Evolutionary conservation across 2,329 filamentous ascomycete species (phyloP).

Genomic region (Penicillium fuscoglaucum): DNA sequence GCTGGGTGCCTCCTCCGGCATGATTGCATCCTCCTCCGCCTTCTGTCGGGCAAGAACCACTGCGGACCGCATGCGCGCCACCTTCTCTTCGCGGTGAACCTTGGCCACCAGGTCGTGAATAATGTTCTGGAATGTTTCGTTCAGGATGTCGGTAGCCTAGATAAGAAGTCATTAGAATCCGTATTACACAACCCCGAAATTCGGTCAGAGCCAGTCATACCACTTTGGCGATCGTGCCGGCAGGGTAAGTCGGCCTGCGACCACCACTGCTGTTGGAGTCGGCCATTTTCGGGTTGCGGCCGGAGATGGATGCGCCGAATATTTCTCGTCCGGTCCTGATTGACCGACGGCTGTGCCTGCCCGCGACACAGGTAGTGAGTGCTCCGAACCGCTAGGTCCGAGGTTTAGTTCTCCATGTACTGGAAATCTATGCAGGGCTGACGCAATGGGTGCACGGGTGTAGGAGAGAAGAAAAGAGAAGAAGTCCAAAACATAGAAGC

Average conservation of each 20-base stretch:
- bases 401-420: constrained; percentile 29
- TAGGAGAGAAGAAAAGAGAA: constrained; percentile 15
- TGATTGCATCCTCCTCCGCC: constrained; percentile 42
- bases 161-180: background rate
- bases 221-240: constrained; percentile 44
- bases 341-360: constrained; percentile 24
- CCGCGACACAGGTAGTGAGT: constrained; percentile 26
- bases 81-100: constrained; percentile 61
- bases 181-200: background rate
- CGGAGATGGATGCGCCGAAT: constrained; percentile 10
- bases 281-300: constrained; percentile 30
- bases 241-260: constrained; percentile 31
- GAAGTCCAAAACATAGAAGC: constrained; percentile 17
- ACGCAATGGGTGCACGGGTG: constrained; percentile 15
- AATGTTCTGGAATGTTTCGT: constrained; percentile 60
- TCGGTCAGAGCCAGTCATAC: constrained; percentile 28
- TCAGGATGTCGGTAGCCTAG: constrained; percentile 48
- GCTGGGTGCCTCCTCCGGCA: constrained; percentile 33
- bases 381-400: constrained; percentile 22
- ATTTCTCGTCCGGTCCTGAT: constrained; percentile 14
- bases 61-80: constrained; percentile 58
- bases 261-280: constrained; percentile 34
- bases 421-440: constrained; percentile 26
- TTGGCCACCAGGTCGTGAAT: constrained; percentile 60
- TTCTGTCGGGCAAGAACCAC: constrained; percentile 46